Conservation (phyloP, 768 basidiomycete genomes). For the Hygrophorus russula region DNA sequence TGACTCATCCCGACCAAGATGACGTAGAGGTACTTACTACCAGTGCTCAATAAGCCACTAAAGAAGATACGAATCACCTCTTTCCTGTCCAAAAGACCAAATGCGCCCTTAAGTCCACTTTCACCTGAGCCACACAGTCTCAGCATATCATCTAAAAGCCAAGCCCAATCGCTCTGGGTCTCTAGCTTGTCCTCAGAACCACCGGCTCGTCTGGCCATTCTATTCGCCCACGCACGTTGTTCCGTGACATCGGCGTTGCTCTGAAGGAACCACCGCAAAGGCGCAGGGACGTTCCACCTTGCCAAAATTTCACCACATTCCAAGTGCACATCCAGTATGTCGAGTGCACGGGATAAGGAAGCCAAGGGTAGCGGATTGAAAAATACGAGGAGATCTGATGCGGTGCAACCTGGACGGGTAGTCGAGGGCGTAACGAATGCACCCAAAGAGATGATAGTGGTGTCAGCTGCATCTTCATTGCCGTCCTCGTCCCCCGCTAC, state of each 20-base stretch:
- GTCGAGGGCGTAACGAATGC: constrained; percentile 71
- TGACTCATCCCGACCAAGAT: constrained; percentile 5
- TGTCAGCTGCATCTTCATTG: constrained; percentile 68
- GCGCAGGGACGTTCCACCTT: constrained; percentile 76
- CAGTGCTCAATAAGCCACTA: constrained; percentile 73
- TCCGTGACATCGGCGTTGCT: constrained; percentile 52
- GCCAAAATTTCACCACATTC: constrained; percentile 89
- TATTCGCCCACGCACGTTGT: constrained; percentile 78
- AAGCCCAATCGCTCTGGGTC: constrained; percentile 72
- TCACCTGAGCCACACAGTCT: constrained; percentile 62
- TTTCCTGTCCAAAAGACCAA: constrained; percentile 58
- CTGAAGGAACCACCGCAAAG: constrained; percentile 85
- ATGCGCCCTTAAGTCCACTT: constrained; percentile 58
- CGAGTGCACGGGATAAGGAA: constrained; percentile 73
- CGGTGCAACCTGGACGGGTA: constrained; percentile 37
- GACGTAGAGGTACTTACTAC: constrained; percentile 49
- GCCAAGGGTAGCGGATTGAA: constrained; percentile 69
- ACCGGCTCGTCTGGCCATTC: constrained; percentile 68
- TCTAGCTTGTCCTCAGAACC: constrained; percentile 40
- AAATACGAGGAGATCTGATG: constrained; percentile 69
- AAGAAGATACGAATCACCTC: constrained; percentile 82
- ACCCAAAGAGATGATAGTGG: constrained; percentile 72
- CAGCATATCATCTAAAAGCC: constrained; percentile 83
- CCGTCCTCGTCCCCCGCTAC: constrained; percentile 42
- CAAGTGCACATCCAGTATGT: constrained; percentile 88